Evolutionary conservation across 2,329 filamentous ascomycete species (phyloP).

Genomic region (Tothia fuscella): DNA sequence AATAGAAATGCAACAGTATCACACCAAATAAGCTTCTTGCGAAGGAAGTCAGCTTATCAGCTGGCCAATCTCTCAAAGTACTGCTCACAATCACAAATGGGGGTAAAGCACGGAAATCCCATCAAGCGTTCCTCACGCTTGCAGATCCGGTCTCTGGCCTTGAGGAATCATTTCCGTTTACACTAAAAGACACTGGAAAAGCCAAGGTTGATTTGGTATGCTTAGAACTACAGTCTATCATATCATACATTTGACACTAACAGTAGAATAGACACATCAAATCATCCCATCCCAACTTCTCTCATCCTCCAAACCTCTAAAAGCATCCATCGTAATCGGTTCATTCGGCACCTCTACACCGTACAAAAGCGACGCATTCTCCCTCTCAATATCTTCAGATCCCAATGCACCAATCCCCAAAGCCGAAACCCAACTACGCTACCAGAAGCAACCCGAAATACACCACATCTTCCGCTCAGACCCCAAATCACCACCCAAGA

Average conservation of each 20-base stretch:
- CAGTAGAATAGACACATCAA: constrained; percentile 62
- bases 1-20: constrained; percentile 24
- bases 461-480: constrained; percentile 80
- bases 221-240: constrained; percentile 14
- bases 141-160: constrained; percentile 63
- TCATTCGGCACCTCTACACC: constrained; percentile 69
- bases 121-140: constrained; percentile 85
- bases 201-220: constrained; percentile 73
- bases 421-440: constrained; percentile 62
- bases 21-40: constrained; percentile 44
- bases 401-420: constrained; percentile 45
- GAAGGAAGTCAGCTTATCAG: constrained; percentile 52
- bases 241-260: constrained; percentile 9
- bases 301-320: constrained; percentile 51
- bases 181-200: constrained; percentile 78
- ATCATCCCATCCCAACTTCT: constrained; percentile 81
- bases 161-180: constrained; percentile 77
- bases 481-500: constrained; percentile 64
- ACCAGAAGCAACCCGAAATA: constrained; percentile 74
- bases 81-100: constrained; percentile 69
- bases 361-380: constrained; percentile 59
- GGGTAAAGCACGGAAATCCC: constrained; percentile 68
- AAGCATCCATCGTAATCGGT: constrained; percentile 71
- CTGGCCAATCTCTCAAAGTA: constrained; percentile 67
- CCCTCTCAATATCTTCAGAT: constrained; percentile 55